Base-by-base conservation (phyloP, 805 yeast species). In the Zygoascus biomembranicola region DNA sequence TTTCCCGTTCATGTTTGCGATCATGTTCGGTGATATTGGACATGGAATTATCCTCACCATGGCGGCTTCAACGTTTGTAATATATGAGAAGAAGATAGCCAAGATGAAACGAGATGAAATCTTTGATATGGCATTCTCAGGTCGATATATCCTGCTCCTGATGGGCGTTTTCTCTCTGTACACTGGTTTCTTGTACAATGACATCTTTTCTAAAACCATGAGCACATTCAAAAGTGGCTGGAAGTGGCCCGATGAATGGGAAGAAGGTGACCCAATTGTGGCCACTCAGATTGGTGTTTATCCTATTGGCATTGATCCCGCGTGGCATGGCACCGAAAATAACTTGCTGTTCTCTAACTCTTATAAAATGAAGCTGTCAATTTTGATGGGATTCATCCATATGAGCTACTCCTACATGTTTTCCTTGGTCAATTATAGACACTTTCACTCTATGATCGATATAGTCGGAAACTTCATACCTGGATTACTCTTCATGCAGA, bases 1-100 rank as follows among this genome's bases (percentile, higher is more conserved):
- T 0, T 94, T 94, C 74, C 99, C 99, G 16, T 94, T 94, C 67
- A 87, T 94, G 96, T 94, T 94, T 73, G 97, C 99, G 20, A 86
- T 94, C 61, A 94, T 94, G 99, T 94, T 94, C 75, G 99, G 99
- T 73, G 99, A 94, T 74, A 70, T 90, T 55, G 99, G 99, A 20
- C 99, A 94, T 70, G 99, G 98, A 5, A 76, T 90, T 52, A 81
- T 94, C 51, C 74, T 94, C 66, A 76, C 85, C 48, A 69, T 86
- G 53, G 87, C 87, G 18, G 96, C 95, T 1, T 70, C 80, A 43
- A 71, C 72, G 28, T 71, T 94, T 61, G 89, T 92, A 9, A 60
- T 81, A 52, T 83, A 84, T 65, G 99, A 94, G 69, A 76, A 73
- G 55, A 74, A 76, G 52, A 77, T 94, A 47, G 81, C 77, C 14